These are phyloP conservation scores for Pestalotiopsis sp. DNA, from an alignment of 2,329 filamentous ascomycete genomes.

Conservation along the genomic window DNA sequence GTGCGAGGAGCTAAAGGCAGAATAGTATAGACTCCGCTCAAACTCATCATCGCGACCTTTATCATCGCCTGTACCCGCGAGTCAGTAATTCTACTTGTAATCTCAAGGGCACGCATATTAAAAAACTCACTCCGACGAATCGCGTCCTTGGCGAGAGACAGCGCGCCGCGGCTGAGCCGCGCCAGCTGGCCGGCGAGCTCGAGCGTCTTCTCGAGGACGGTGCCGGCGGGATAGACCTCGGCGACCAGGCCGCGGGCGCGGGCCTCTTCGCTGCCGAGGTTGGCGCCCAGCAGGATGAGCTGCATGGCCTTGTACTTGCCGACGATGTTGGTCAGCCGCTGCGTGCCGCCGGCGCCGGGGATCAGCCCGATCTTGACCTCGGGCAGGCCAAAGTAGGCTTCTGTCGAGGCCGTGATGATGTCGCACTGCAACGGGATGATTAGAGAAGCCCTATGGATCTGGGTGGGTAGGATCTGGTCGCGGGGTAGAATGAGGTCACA, in stretches of 20 bases:
- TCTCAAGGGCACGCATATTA: background rate
- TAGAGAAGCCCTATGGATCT: background rate
- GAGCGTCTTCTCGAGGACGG: slow-evolving; percentile 40
- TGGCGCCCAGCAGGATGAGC: slow-evolving; percentile 43
- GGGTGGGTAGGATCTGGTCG: background rate
- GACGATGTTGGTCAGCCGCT: slow-evolving; percentile 45
- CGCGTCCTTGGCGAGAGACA: slow-evolving; percentile 21
- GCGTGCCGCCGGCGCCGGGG: slow-evolving; percentile 86
- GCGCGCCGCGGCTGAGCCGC: slow-evolving; percentile 1
- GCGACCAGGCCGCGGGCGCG: slow-evolving; percentile 43
- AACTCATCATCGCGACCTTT: slow-evolving; percentile 14
- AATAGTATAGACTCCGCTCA: slow-evolving; percentile 15
- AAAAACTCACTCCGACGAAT: slow-evolving; percentile 10
- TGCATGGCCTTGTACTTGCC: slow-evolving; percentile 48
- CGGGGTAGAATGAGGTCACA: no score
- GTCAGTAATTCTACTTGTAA: background rate
- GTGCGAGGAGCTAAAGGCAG: slow-evolving; percentile 12
- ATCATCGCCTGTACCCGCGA: slow-evolving; percentile 9
- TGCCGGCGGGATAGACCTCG: slow-evolving; percentile 34
- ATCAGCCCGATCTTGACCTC: slow-evolving; percentile 94
- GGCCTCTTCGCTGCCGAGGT: slow-evolving; percentile 38
- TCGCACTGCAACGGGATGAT: slow-evolving; percentile 32
- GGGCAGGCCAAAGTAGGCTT: slow-evolving; percentile 88
- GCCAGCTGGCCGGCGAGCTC: slow-evolving; percentile 30
- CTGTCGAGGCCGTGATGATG: slow-evolving; percentile 72